Evolutionary conservation across 345 rosid genomes (phyloP).

Genomic region (Aquilaria sinensis): DNA sequence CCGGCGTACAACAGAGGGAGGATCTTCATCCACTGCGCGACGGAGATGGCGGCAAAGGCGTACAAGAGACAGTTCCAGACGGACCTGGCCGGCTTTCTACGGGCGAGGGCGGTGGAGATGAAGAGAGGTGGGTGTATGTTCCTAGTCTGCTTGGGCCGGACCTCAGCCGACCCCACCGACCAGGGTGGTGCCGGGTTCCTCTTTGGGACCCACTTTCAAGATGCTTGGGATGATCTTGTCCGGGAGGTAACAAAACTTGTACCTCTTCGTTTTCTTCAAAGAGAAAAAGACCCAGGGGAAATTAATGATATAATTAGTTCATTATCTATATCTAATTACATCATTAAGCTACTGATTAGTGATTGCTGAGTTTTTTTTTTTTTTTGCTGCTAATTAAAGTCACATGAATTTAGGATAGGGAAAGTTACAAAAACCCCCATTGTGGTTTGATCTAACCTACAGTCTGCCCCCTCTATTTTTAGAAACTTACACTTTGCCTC

Average conservation of each 20-base stretch:
- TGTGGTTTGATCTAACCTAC: too few species aligned
- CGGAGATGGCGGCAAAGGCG: slow-evolving; percentile 48
- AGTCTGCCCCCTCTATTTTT: too few species aligned
- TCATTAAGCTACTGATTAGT: not conserved
- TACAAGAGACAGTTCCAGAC: slow-evolving; percentile 72
- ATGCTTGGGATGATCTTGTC: slow-evolving; percentile 98
- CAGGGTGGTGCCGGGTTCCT: slow-evolving; percentile 95
- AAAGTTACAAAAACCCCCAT: too few species aligned
- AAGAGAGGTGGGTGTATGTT: slow-evolving; percentile 91
- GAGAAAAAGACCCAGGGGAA: too few species aligned
- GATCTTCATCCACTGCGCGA: slow-evolving; percentile 77
- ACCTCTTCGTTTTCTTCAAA: too few species aligned
- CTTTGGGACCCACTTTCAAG: slow-evolving; percentile 97
- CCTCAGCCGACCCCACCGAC: slow-evolving; percentile 79
- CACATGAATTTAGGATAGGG: too few species aligned
- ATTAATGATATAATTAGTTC: too few species aligned
- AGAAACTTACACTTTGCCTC: too few species aligned
- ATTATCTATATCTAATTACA: too few species aligned
- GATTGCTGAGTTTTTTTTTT: not conserved
- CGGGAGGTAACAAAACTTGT: slow-evolving; percentile 48
- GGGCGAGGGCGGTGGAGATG: slow-evolving; percentile 70
- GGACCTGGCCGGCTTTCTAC: slow-evolving; percentile 64
- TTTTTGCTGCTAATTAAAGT: too few species aligned
- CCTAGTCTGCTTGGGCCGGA: slow-evolving; percentile 83
- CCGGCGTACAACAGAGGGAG: slow-evolving; percentile 67